These are phyloP conservation scores for Biscogniauxia marginata DNA, from an alignment of 2,329 filamentous ascomycete species.

Conservation along the genomic window DNA sequence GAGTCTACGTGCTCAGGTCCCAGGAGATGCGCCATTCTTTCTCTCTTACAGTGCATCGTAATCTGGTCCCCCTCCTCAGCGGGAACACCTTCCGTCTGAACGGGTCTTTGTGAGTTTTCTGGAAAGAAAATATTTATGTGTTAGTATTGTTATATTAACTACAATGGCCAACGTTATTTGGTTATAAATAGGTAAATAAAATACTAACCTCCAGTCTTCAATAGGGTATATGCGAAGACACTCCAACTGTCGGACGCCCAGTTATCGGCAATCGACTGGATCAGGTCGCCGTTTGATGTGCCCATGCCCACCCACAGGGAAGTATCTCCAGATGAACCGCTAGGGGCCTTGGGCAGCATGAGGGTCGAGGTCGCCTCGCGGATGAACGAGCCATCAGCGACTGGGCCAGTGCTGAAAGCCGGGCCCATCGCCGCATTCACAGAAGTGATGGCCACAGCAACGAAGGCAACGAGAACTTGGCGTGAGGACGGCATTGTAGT, in stretches of 20 bases:
- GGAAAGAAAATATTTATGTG: background rate
- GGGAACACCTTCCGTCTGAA: slow-evolving; percentile 30
- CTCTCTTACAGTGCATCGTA: slow-evolving; percentile 39
- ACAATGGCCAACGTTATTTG: too few species aligned
- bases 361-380: slow-evolving; percentile 44
- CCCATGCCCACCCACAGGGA: slow-evolving; percentile 50
- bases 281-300: slow-evolving; percentile 44
- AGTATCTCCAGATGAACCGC: slow-evolving; percentile 35
- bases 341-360: slow-evolving; percentile 39
- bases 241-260: slow-evolving; percentile 36
- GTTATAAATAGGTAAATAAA: too few species aligned
- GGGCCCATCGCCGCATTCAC: slow-evolving; percentile 34
- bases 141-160: background rate
- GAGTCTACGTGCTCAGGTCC: too few species aligned
- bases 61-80: slow-evolving; percentile 33
- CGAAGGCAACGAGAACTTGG: slow-evolving; percentile 3
- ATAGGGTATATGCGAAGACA: slow-evolving; percentile 43
- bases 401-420: slow-evolving; percentile 44
- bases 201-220: slow-evolving; percentile 31
- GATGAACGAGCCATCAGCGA: slow-evolving; percentile 40
- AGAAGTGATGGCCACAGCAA: background rate
- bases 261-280: slow-evolving; percentile 46
- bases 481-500: background rate
- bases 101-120: slow-evolving; percentile 32
- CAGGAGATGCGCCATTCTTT: background rate